These are phyloP conservation scores for Microcera coccophila DNA, from an alignment of 2,329 filamentous ascomycete genomes.

Conservation along the genomic window DNA sequence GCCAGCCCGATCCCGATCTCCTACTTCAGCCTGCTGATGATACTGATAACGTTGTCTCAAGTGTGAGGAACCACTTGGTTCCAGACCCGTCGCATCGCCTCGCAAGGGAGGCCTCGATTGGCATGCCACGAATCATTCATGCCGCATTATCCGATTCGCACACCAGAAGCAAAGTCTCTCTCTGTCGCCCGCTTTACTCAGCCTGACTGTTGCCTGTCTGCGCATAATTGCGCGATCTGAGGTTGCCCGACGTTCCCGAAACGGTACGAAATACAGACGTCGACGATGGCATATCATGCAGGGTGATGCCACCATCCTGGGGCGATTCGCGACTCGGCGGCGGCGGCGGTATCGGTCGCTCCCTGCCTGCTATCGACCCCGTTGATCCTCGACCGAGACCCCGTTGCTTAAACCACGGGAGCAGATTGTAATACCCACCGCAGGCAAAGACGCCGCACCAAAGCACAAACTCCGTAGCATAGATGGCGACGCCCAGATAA, in stretches of 20 bases:
- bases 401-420: constrained; percentile 51
- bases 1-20: too few relatives aligned
- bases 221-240: too few relatives aligned
- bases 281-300: constrained; percentile 53
- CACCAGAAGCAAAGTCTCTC: too few relatives aligned
- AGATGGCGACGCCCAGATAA: constrained; percentile 62
- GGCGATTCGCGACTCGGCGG: not conserved
- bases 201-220: too few relatives aligned
- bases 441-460: constrained; percentile 66
- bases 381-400: constrained; percentile 19
- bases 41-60: too few relatives aligned
- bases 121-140: too few relatives aligned
- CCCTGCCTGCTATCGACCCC: not conserved
- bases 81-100: too few relatives aligned
- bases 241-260: constrained; percentile 9
- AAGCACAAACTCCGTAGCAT: constrained; percentile 60
- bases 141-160: too few relatives aligned
- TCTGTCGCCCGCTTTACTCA: too few relatives aligned
- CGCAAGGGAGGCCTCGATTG: too few relatives aligned
- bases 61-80: too few relatives aligned
- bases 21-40: too few relatives aligned
- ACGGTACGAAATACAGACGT: constrained; percentile 61
- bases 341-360: not conserved
- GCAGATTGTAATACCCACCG: constrained; percentile 61
- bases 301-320: constrained; percentile 25